Evolutionary conservation across 352 stramenopile genomes (phyloP).

Genomic region (Phytophthora megakarya): DNA sequence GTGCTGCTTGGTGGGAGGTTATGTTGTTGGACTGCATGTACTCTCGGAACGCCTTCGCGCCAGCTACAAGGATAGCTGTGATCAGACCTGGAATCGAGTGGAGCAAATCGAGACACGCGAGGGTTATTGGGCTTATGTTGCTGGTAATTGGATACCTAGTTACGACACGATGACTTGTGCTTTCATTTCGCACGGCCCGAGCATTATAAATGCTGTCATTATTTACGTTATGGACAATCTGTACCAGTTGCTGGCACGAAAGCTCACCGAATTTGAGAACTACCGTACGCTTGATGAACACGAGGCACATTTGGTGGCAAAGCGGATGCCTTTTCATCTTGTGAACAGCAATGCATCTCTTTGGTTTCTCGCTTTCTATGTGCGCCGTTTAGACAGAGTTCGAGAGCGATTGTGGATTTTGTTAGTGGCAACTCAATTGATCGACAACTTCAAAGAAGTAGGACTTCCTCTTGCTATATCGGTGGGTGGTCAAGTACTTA

Average conservation of each 20-base stretch:
- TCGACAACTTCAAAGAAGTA: conserved; percentile 79
- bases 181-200: conserved; percentile 55
- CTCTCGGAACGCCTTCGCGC: conserved; percentile 57
- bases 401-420: conserved; percentile 73
- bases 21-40: conserved; percentile 62
- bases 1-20: conserved; percentile 58
- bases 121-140: conserved; percentile 28
- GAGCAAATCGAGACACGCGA: conserved; percentile 31
- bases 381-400: conserved; percentile 56
- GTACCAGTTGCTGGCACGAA: conserved; percentile 63
- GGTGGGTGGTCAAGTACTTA: conserved; percentile 47
- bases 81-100: neutral
- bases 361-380: conserved; percentile 72
- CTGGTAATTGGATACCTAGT: conserved; percentile 74
- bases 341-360: conserved; percentile 79
- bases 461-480: conserved; percentile 57
- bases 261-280: conserved; percentile 78
- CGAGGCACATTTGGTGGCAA: conserved; percentile 72
- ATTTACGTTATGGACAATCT: conserved; percentile 69
- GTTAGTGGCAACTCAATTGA: conserved; percentile 62
- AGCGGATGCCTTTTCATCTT: conserved; percentile 79
- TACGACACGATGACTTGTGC: conserved; percentile 34
- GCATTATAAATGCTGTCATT: conserved; percentile 67
- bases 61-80: conserved; percentile 43
- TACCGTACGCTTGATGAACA: conserved; percentile 69